Evolutionary conservation across 805 yeast genomes (phyloP).

Genomic region (Candida namnaoensis): DNA sequence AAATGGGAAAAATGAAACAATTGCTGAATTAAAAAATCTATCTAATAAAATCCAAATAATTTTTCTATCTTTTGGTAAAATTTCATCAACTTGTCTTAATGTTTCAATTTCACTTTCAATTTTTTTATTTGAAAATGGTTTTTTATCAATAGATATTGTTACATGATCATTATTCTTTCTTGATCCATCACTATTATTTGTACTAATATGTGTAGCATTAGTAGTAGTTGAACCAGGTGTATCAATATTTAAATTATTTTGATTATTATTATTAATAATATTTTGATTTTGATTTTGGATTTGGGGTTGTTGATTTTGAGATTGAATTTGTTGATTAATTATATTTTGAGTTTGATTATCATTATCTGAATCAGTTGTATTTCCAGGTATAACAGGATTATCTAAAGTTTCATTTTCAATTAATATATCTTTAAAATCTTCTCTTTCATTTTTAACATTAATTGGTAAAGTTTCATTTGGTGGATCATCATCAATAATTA

Average conservation of each 20-base stretch:
- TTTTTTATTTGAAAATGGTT: neutral
- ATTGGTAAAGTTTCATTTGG: constrained; percentile 1
- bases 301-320: too few relatives aligned
- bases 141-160: neutral
- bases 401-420: constrained; percentile 28
- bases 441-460: constrained; percentile 11
- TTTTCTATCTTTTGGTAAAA: constrained; percentile 12
- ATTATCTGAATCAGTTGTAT: too few relatives aligned
- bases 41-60: constrained; percentile 15
- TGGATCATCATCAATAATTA: constrained; percentile 12
- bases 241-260: too few relatives aligned
- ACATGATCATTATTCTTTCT: neutral
- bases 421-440: constrained; percentile 21
- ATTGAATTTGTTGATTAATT: too few relatives aligned
- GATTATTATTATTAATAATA: too few relatives aligned
- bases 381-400: neutral
- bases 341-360: too few relatives aligned
- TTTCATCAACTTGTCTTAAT: constrained; percentile 10
- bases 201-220: too few relatives aligned
- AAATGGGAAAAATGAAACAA: constrained; percentile 19
- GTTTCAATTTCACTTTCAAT: constrained; percentile 13
- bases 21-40: constrained; percentile 8
- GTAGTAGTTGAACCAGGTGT: too few relatives aligned
- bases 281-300: too few relatives aligned
- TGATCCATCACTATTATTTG: too few relatives aligned